phyloP scores from a whole-genome alignment of 1,284 basidiomycete genomes.

The Apiotrichum laibachii region DNA sequence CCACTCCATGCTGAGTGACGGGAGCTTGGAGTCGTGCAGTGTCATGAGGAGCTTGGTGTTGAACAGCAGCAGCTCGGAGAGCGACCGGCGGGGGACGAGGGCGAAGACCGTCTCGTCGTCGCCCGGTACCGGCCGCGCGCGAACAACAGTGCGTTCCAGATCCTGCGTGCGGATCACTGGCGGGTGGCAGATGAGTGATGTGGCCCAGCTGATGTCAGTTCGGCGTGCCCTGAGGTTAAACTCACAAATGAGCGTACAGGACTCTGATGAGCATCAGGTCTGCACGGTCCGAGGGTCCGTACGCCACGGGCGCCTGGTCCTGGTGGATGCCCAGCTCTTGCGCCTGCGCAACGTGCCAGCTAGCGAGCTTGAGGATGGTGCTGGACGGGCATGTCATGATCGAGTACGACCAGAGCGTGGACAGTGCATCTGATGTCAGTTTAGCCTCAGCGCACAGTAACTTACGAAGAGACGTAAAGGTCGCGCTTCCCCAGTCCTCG shows the following conservation, averaged over 20 bases:
- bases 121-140: conserved; percentile 7
- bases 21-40: conserved; percentile 13
- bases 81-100: conserved; percentile 12
- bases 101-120: conserved; percentile 5
- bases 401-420: conserved; percentile 14
- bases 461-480: conserved; percentile 21
- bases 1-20: conserved; percentile 16
- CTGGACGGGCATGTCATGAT: conserved; percentile 12
- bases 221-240: not conserved
- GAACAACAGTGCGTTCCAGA: conserved; percentile 13
- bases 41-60: conserved; percentile 21
- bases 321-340: conserved; percentile 20
- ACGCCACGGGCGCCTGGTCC: conserved; percentile 9
- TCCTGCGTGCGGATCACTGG: conserved; percentile 17
- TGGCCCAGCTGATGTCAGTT: conserved; percentile 14
- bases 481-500: conserved; percentile 16
- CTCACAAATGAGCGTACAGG: conserved; percentile 20
- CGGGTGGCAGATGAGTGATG: conserved; percentile 9
- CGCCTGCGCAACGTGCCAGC: conserved; percentile 19
- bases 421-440: conserved; percentile 18
- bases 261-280: conserved; percentile 22
- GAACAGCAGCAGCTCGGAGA: conserved; percentile 18
- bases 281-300: conserved; percentile 17
- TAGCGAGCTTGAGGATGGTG: conserved; percentile 9
- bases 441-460: not conserved